Percentiles rank a stretch among this genome's conserved stretches.
Conservation (phyloP, 169 alveolate species). For the Plasmodium sp. region DNA sequence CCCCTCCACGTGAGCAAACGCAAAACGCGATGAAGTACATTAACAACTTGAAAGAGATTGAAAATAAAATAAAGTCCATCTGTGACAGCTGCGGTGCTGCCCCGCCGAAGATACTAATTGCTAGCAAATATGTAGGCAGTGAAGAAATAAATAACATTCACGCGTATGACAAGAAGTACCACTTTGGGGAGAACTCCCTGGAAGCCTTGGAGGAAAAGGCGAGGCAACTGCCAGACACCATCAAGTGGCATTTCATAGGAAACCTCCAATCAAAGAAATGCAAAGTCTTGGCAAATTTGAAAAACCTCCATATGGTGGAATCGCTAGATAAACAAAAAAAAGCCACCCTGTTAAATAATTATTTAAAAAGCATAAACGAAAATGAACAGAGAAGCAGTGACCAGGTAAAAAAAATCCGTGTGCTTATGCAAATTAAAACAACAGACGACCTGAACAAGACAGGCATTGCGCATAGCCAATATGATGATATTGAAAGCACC, state of each 20-base stretch:
- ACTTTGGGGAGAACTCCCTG: constrained; percentile 95
- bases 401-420: constrained; percentile 60
- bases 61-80: constrained; percentile 26
- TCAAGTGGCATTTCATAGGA: constrained; percentile 96
- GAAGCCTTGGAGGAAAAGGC: constrained; percentile 93
- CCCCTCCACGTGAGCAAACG: not conserved
- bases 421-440: constrained; percentile 90
- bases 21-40: constrained; percentile 18
- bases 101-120: constrained; percentile 62
- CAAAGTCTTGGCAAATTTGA: constrained; percentile 85
- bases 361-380: constrained; percentile 54
- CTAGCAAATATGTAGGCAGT: constrained; percentile 43
- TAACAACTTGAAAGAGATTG: constrained; percentile 43
- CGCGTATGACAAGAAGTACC: constrained; percentile 52
- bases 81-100: constrained; percentile 1
- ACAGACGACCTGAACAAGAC: constrained; percentile 89
- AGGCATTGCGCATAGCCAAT: constrained; percentile 86
- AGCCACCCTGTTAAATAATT: constrained; percentile 87
- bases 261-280: constrained; percentile 95
- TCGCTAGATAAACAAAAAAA: constrained; percentile 91
- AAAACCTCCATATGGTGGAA: constrained; percentile 89
- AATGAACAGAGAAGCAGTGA: constrained; percentile 2
- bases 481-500: constrained; percentile 74
- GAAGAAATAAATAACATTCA: constrained; percentile 65
- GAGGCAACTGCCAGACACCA: constrained; percentile 86